Evolutionary conservation across 1,139 yeast species (phyloP).

Genomic region (Casaregolazyma suthepensis): DNA sequence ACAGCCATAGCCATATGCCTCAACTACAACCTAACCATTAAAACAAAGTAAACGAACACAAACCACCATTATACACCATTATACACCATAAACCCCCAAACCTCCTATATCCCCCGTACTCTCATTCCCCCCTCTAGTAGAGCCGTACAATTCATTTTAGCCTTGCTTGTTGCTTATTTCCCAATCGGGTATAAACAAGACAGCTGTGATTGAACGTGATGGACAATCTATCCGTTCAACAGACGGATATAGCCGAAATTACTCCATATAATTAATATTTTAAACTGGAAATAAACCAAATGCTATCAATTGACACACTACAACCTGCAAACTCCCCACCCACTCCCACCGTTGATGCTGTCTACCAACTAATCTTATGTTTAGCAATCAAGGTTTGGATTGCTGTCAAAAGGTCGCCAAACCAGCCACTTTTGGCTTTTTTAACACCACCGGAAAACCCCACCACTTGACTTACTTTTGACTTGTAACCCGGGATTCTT

Average conservation of each 20-base stretch:
- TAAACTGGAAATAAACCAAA: not conserved
- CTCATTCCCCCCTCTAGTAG: too few relatives aligned
- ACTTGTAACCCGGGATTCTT: not conserved
- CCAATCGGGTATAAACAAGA: not conserved
- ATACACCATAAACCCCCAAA: too few relatives aligned
- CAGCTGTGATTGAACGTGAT: not conserved
- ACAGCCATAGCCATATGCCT: too few relatives aligned
- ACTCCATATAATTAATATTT: not conserved
- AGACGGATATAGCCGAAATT: not conserved
- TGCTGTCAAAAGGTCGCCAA: not conserved
- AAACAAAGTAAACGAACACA: too few relatives aligned
- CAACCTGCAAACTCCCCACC: not conserved
- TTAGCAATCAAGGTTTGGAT: not conserved
- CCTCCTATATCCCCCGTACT: too few relatives aligned
- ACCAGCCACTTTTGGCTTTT: not conserved
- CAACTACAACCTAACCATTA: too few relatives aligned
- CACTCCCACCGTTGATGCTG: not conserved
- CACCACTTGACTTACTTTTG: not conserved
- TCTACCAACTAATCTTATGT: not conserved
- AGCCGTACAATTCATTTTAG: not conserved
- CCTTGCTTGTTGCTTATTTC: not conserved
- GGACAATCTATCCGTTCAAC: not conserved
- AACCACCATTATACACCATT: too few relatives aligned
- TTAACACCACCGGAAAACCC: not conserved
- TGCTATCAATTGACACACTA: not conserved